Conservation (phyloP, 2,329 filamentous ascomycete genomes). For the Arthrobotrys musiformis region DNA sequence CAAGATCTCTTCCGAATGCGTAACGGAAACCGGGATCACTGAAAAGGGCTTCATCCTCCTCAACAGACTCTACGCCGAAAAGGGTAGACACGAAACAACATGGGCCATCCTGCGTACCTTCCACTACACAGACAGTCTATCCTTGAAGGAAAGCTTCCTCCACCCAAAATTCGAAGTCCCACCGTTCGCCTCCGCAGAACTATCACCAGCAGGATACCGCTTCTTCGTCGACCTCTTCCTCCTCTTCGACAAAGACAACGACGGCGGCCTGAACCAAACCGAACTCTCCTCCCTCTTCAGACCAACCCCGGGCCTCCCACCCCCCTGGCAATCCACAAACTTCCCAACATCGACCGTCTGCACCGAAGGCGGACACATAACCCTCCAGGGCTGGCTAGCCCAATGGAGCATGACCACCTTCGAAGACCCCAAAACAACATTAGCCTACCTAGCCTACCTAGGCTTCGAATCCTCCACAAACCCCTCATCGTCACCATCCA, state of each 20-base stretch:
- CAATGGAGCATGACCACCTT: slow-evolving; percentile 99
- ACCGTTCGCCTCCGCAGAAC: slow-evolving; percentile 88
- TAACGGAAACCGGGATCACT: slow-evolving; percentile 78
- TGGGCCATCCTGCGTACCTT: slow-evolving; percentile 97
- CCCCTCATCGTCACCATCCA: slow-evolving; percentile 76
- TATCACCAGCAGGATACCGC: slow-evolving; percentile 91
- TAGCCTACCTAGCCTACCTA: slow-evolving; percentile 95
- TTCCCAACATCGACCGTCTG: slow-evolving; percentile 95
- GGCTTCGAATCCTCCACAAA: slow-evolving; percentile 85
- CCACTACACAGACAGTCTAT: slow-evolving; percentile 94
- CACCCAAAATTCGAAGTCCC: slow-evolving; percentile 95
- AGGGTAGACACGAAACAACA: slow-evolving; percentile 96
- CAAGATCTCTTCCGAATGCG: slow-evolving; percentile 73
- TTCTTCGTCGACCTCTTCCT: slow-evolving; percentile 98
- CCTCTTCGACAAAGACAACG: slow-evolving; percentile 95
- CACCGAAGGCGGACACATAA: slow-evolving; percentile 94
- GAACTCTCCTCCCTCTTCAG: slow-evolving; percentile 89
- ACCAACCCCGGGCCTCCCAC: slow-evolving; percentile 87
- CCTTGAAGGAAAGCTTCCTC: slow-evolving; percentile 87
- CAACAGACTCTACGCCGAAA: slow-evolving; percentile 96
- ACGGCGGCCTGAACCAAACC: slow-evolving; percentile 86
- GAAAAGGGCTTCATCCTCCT: slow-evolving; percentile 85
- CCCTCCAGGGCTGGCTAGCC: slow-evolving; percentile 94
- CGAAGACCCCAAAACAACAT: slow-evolving; percentile 89
- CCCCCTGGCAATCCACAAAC: slow-evolving; percentile 85